These are phyloP conservation scores for Akanthomyces uredinophilus DNA, from an alignment of 2,329 filamentous ascomycete species.

Conservation along the genomic window DNA sequence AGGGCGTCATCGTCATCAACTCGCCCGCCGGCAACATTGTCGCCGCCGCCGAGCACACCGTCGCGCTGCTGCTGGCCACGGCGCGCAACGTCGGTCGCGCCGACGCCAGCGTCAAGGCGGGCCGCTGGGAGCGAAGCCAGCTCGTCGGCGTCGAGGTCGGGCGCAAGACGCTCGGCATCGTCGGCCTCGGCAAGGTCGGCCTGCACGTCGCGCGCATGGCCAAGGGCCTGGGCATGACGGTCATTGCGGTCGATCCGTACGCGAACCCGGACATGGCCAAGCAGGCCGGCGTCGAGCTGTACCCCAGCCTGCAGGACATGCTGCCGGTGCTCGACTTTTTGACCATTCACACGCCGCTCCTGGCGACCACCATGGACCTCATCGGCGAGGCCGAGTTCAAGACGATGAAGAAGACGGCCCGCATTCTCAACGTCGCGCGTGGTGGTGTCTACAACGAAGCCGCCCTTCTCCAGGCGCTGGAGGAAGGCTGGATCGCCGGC, in stretches of 20 bases:
- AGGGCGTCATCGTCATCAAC: constrained; percentile 77
- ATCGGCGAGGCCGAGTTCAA: constrained; percentile 61
- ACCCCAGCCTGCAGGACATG: constrained; percentile 52
- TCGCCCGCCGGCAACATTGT: constrained; percentile 75
- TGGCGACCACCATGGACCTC: constrained; percentile 71
- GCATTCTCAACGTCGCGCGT: constrained; percentile 73
- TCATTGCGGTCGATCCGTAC: constrained; percentile 72
- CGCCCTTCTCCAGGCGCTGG: constrained; percentile 64
- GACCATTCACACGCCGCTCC: constrained; percentile 74
- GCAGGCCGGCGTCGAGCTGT: constrained; percentile 60
- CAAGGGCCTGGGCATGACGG: constrained; percentile 70
- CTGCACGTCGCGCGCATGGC: constrained; percentile 76
- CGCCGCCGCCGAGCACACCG: constrained; percentile 73
- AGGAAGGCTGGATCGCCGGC: constrained; percentile 66
- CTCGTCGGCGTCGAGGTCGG: constrained; percentile 75
- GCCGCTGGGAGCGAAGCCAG: constrained; percentile 69
- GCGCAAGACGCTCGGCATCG: constrained; percentile 68
- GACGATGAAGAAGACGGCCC: constrained; percentile 67
- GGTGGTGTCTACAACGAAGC: constrained; percentile 77
- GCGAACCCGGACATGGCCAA: constrained; percentile 67
- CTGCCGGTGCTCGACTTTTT: constrained; percentile 68
- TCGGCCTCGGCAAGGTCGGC: constrained; percentile 79
- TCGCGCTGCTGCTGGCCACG: constrained; percentile 67
- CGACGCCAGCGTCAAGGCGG: constrained; percentile 62
- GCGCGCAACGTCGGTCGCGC: constrained; percentile 69